Conservation (phyloP, 2,329 filamentous ascomycete species). For the Colletotrichum siamense region DNA sequence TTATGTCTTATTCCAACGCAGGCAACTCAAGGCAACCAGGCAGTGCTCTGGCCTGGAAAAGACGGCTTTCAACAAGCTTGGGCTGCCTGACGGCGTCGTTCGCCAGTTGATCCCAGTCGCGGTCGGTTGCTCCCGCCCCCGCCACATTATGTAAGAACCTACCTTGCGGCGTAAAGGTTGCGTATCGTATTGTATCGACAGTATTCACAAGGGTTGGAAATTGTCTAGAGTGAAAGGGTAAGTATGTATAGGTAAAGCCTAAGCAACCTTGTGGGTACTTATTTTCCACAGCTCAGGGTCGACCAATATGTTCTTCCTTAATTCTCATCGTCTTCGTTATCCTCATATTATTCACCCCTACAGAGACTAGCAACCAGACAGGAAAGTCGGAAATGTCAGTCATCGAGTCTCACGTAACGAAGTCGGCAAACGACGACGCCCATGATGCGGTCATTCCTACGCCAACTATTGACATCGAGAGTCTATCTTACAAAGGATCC, state of each 20-base stretch:
- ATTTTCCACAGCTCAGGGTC: too few relatives aligned
- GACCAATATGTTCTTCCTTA: too few relatives aligned
- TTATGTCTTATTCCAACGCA: neutral
- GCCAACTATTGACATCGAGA: neutral
- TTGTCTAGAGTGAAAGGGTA: too few relatives aligned
- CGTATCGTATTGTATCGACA: neutral
- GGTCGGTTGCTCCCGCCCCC: slow-evolving; percentile 7
- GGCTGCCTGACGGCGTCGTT: neutral
- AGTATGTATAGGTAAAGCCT: too few relatives aligned
- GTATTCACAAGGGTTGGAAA: neutral
- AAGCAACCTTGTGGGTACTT: too few relatives aligned
- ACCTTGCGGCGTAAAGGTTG: neutral
- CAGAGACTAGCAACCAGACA: neutral
- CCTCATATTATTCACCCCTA: neutral
- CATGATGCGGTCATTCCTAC: neutral
- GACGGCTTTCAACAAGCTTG: neutral
- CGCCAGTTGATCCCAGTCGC: neutral
- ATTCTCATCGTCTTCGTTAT: too few relatives aligned
- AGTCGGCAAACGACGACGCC: neutral
- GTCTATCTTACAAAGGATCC: neutral
- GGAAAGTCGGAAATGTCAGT: neutral
- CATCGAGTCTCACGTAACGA: neutral
- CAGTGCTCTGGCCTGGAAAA: neutral
- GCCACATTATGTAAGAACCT: slow-evolving; percentile 5
- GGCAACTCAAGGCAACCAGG: slow-evolving; percentile 1